Conservation (phyloP, 2,329 filamentous ascomycete species). For the Magnaporthales sp. region DNA sequence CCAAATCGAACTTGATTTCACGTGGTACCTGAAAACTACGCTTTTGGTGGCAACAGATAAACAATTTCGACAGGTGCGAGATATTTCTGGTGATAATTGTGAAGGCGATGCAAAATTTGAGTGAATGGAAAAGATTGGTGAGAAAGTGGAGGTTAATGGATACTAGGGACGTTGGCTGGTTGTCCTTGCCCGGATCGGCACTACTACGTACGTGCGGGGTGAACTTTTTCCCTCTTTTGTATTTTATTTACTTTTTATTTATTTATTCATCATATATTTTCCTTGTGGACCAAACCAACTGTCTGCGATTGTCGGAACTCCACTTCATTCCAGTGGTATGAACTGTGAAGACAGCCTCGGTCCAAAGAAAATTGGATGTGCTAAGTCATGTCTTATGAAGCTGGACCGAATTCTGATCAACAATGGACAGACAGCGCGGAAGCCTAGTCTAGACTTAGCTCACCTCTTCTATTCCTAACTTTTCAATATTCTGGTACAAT, state of each 20-base stretch:
- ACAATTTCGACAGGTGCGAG: neutral
- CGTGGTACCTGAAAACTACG: neutral
- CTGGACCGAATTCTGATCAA: neutral
- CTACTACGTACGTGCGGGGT: neutral
- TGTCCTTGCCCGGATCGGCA: neutral
- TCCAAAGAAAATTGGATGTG: neutral
- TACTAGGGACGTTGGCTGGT: neutral
- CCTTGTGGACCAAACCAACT: neutral
- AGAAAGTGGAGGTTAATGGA: neutral
- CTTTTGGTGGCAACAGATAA: neutral
- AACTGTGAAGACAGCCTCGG: neutral
- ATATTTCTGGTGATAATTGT: neutral
- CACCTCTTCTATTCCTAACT: neutral
- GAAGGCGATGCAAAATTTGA: neutral
- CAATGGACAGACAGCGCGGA: neutral
- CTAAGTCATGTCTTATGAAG: neutral
- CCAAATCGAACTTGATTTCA: neutral
- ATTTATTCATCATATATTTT: neutral
- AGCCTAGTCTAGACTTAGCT: neutral
- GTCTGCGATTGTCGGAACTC: neutral
- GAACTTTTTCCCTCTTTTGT: neutral
- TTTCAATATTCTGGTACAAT: neutral
- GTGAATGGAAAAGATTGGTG: neutral
- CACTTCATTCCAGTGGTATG: neutral
- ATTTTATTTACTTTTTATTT: neutral